These are phyloP conservation scores for Kwoniella newhampshirensis DNA, from an alignment of 768 basidiomycete genomes.

Conservation along the genomic window DNA sequence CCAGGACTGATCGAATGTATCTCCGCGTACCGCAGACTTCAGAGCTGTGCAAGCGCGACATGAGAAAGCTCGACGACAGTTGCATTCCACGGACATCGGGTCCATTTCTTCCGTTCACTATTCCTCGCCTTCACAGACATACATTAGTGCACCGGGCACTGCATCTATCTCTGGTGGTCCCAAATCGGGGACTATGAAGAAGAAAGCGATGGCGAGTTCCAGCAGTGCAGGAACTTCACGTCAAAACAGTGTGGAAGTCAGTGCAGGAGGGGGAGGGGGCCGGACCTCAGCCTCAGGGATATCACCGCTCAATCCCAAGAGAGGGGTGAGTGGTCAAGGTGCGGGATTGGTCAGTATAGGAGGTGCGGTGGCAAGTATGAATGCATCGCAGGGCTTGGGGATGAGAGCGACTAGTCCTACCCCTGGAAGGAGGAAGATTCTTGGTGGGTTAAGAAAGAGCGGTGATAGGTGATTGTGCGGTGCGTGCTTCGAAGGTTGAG, in stretches of 20 bases:
- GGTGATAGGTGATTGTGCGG: too few species aligned
- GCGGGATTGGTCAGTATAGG: constrained; percentile 31
- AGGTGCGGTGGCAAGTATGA: constrained; percentile 48
- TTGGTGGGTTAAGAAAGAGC: constrained; percentile 30
- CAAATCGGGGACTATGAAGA: constrained; percentile 31
- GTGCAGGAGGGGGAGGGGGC: constrained; percentile 1
- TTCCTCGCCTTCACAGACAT: constrained; percentile 43
- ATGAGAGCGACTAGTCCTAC: constrained; percentile 35
- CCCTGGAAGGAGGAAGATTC: constrained; percentile 27
- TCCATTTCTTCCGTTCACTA: constrained; percentile 42
- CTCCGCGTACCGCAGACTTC: constrained; percentile 61
- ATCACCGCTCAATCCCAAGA: constrained; percentile 49
- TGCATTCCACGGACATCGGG: constrained; percentile 57
- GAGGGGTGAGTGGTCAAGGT: constrained; percentile 22
- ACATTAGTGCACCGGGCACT: constrained; percentile 22
- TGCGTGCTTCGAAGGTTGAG: too few species aligned
- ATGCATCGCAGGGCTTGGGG: constrained; percentile 22
- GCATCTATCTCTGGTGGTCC: constrained; percentile 19
- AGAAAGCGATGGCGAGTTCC: constrained; percentile 21
- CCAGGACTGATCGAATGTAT: not conserved
- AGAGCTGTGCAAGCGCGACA: constrained; percentile 83
- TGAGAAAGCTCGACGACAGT: constrained; percentile 81
- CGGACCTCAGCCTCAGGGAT: constrained; percentile 17
- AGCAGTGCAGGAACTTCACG: constrained; percentile 8
- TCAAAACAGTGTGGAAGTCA: constrained; percentile 8